Evolutionary conservation across 176 grass and related monocot species (phyloP), one percentile per base, ranked within the genome.

Genomic region (Musa acuminata): DNA sequence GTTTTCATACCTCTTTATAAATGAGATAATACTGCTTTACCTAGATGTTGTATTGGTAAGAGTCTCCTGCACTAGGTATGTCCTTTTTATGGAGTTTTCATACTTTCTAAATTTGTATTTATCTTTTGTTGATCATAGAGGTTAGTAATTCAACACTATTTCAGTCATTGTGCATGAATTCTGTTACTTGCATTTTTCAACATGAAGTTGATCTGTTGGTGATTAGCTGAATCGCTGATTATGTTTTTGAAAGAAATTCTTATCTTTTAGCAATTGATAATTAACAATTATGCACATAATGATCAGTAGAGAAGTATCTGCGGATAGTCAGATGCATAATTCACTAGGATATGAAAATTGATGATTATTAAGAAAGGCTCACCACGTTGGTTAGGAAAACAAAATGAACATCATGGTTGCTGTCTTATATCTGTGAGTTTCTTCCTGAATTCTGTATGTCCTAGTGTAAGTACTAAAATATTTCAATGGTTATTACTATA

Each of bases 401-500:
- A 17, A 60, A 59, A 60, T 8, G 9, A 60, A 57, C 35, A 16
- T 16, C 57, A n/a, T 60, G 57, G 8, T 60, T 60, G 57, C 16
- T 60, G 17, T 60, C 6, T 25, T 27, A 11, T 19, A 13, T 50
- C 17, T 20, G 8, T 20, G 14, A 70, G 67, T 51, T 70, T 50
- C 5, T 43, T 2, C 20, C 16, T 51, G 20, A 68, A 20, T 70
- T 70, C 67, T 70, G 2, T 13, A 67, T 19, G 19, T 24, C 12
- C 11, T 24, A 16, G 26, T 23, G 26, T 22, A 25, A 13, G 11
- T 25, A 29, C 23, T 25, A 7, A 27, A 35, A 67, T 35, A 14
- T 67, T 29, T 67, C 22, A 77, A 72, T 60, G 27, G 76, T 64
- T 77, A 77, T 69, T 77, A 53, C 26, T 52, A 59, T 77, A n/a